A percentile compares a stretch with the other conserved stretches of the same genome.
Conservation (phyloP, 2,329 filamentous ascomycete genomes). For the Teratosphaeria gauchensis region DNA sequence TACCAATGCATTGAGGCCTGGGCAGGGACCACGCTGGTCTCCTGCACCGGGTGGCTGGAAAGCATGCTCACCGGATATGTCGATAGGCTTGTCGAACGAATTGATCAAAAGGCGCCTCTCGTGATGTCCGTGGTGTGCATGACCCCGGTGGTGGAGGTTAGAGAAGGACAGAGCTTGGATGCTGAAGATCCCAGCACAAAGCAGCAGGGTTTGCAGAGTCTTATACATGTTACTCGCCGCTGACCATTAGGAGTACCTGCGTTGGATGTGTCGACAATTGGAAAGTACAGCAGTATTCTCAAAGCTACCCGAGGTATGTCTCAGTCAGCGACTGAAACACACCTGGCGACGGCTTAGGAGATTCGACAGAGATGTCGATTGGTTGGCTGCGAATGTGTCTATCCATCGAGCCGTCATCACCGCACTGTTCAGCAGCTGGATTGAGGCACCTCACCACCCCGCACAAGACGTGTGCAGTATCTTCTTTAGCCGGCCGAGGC, state of each 20-base stretch:
- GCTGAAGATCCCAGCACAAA: neutral
- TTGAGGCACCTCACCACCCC: neutral
- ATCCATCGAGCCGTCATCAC: neutral
- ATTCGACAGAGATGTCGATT: neutral
- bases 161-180: neutral
- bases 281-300: neutral
- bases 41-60: conserved; percentile 1
- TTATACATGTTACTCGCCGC: neutral
- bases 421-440: neutral
- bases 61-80: conserved; percentile 5
- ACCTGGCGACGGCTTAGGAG: neutral
- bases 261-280: neutral
- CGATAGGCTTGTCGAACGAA: neutral
- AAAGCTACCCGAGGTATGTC: neutral
- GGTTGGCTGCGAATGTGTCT: neutral
- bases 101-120: neutral
- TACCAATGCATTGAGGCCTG: conserved; percentile 6
- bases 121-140: neutral
- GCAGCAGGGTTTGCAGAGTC: neutral
- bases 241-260: neutral
- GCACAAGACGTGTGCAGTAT: neutral
- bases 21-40: conserved; percentile 12
- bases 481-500: neutral
- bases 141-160: neutral
- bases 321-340: neutral